Percentiles rank a stretch among this genome's conserved stretches.
phyloP scores from a whole-genome alignment of 768 basidiomycete genomes.

The Collybiopsis confluens region DNA sequence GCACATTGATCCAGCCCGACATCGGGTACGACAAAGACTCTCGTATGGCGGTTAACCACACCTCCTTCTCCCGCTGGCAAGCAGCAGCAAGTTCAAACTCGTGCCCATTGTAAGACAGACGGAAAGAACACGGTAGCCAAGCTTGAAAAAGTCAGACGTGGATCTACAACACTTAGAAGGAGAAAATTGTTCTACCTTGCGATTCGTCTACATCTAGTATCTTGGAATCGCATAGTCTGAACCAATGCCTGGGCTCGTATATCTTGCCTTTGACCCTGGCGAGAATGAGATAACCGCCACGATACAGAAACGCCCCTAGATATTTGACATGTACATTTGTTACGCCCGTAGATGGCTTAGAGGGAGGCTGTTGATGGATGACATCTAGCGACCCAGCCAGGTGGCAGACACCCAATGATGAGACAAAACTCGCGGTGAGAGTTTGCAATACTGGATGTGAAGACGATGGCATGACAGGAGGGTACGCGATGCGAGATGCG shows the following conservation, averaged over 20 bases:
- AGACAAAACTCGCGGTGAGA: conserved; percentile 54
- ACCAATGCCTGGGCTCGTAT: conserved; percentile 90
- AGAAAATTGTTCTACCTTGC: too few species aligned
- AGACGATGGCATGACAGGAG: conserved; percentile 22
- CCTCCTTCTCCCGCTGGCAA: conserved; percentile 76
- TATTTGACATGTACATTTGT: conserved; percentile 76
- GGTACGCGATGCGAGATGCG: conserved; percentile 55
- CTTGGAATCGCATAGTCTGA: conserved; percentile 71
- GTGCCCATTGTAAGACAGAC: conserved; percentile 63
- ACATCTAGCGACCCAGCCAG: conserved; percentile 88
- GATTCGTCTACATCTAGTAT: conserved; percentile 63
- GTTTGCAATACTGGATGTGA: conserved; percentile 26
- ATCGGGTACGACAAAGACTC: conserved; percentile 39
- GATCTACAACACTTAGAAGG: too few species aligned
- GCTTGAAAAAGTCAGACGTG: too few species aligned
- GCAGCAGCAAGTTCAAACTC: conserved; percentile 85
- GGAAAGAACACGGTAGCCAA: conserved; percentile 77
- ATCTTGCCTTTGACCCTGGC: conserved; percentile 75
- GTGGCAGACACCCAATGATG: conserved; percentile 72
- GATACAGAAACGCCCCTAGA: conserved; percentile 85
- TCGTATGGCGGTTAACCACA: conserved; percentile 76
- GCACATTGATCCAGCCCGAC: conserved; percentile 53
- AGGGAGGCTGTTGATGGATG: conserved; percentile 57
- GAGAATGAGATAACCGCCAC: conserved; percentile 79
- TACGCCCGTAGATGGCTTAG: conserved; percentile 34